phyloP scores from a whole-genome alignment of 179 eudicot genomes.

The Nepenthes alata region DNA sequence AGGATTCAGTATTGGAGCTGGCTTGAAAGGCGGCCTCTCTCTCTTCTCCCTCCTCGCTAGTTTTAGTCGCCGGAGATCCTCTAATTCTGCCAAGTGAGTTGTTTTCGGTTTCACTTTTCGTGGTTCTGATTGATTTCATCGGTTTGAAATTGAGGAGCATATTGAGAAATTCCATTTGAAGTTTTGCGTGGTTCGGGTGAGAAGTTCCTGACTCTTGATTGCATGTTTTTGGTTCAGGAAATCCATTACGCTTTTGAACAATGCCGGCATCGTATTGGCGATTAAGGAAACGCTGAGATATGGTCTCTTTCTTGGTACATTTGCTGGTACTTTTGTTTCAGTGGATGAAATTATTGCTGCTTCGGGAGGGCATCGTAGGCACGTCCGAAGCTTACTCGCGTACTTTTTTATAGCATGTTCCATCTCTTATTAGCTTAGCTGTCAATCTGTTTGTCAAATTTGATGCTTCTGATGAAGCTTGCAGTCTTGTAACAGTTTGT shows the following conservation, averaged over 20 bases:
- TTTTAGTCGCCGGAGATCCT: conserved; percentile 46
- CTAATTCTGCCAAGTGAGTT: conserved; percentile 28
- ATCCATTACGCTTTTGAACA: conserved; percentile 28
- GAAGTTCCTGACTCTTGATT: not conserved
- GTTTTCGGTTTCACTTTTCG: too few relatives aligned
- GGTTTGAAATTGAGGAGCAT: not conserved
- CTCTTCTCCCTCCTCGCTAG: conserved; percentile 75
- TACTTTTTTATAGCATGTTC: not conserved
- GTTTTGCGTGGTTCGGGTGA: not conserved
- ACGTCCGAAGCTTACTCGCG: conserved; percentile 1
- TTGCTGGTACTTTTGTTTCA: conserved; percentile 86
- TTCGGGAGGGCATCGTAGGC: conserved; percentile 82
- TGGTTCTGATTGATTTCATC: too few relatives aligned
- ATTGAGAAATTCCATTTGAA: not conserved
- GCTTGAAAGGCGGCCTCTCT: conserved; percentile 84
- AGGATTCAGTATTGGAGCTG: conserved; percentile 88
- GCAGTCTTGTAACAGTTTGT: not conserved
- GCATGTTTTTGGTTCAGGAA: conserved; percentile 32
- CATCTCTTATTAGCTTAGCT: not conserved
- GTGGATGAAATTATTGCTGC: conserved; percentile 83
- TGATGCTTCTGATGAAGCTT: not conserved
- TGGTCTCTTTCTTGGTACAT: conserved; percentile 85
- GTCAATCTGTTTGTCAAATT: not conserved
- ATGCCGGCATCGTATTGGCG: conserved; percentile 48
- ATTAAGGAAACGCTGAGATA: conserved; percentile 81